phyloP scores from a whole-genome alignment of 371 early-diverging fungal species.

The Synchytrium microbalum region DNA sequence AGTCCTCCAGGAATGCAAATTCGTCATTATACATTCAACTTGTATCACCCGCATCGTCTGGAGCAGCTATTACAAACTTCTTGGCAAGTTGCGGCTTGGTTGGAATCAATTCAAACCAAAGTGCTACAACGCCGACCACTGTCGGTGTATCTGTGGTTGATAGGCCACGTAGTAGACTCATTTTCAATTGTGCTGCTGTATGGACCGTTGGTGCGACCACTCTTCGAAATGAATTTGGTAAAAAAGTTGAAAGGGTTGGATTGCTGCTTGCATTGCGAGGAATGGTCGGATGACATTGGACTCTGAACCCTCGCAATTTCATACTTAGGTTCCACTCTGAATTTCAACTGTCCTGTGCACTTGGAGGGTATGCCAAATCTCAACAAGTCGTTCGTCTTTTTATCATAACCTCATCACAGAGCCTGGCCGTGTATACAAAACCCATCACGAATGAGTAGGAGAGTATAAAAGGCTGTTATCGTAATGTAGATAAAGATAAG shows the following conservation, averaged over 20 bases:
- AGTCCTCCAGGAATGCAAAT: background rate
- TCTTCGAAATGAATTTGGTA: background rate
- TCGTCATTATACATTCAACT: background rate
- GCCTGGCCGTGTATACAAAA: too few species aligned
- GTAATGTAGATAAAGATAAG: too few species aligned
- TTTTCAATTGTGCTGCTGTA: background rate
- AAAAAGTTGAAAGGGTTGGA: too few species aligned
- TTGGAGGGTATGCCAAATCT: background rate
- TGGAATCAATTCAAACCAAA: background rate
- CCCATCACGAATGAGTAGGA: too few species aligned
- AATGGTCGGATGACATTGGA: background rate
- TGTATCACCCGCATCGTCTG: background rate
- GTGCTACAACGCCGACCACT: background rate
- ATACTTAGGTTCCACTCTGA: background rate
- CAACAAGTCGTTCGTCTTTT: background rate
- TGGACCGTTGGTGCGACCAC: background rate
- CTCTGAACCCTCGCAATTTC: background rate
- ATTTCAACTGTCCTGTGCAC: background rate
- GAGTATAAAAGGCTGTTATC: too few species aligned
- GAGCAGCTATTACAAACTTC: background rate
- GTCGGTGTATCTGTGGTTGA: background rate
- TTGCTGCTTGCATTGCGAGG: too few species aligned
- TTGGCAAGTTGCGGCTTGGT: background rate
- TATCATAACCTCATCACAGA: background rate
- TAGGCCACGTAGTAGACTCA: background rate